phyloP scores from a whole-genome alignment of 2,329 filamentous ascomycete species.

The Verticillium nonalfalfae region DNA sequence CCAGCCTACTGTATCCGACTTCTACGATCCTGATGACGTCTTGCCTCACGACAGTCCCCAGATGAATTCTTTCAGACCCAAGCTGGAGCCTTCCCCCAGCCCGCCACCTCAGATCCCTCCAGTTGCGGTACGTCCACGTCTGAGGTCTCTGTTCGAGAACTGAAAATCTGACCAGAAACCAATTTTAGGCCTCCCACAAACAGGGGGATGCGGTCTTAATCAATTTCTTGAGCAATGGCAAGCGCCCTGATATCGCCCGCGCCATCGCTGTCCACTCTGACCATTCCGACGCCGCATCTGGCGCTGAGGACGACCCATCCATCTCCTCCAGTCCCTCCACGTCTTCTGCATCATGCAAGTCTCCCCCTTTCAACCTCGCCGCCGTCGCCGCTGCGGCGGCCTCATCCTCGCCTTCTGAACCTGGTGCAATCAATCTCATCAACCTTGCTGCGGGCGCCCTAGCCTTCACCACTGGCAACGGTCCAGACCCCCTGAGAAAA shows the following conservation, averaged over 20 bases:
- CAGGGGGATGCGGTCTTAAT: conserved; percentile 65
- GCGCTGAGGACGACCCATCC: conserved; percentile 4
- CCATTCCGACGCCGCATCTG: conserved; percentile 13
- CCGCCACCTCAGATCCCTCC: conserved; percentile 38
- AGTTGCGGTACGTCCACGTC: conserved; percentile 35
- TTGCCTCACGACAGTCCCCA: conserved; percentile 32
- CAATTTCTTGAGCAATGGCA: conserved; percentile 54
- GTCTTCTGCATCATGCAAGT: conserved; percentile 1
- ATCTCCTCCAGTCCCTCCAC: conserved; percentile 7
- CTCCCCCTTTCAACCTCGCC: neutral
- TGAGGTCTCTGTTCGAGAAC: conserved; percentile 24
- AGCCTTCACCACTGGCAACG: conserved; percentile 11
- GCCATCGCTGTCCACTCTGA: conserved; percentile 44
- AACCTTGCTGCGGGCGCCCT: conserved; percentile 23
- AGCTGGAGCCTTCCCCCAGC: conserved; percentile 32
- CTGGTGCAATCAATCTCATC: conserved; percentile 18
- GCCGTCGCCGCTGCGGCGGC: neutral
- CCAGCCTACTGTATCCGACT: conserved; percentile 22
- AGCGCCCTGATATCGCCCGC: conserved; percentile 57
- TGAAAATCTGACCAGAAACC: conserved; percentile 42
- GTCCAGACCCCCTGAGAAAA: neutral
- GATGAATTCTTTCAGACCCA: conserved; percentile 14
- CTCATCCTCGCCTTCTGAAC: neutral
- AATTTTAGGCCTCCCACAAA: conserved; percentile 46
- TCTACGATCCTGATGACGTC: conserved; percentile 38